phyloP scores from a whole-genome alignment of 805 yeast genomes.

The Ogataea glucozyma region DNA sequence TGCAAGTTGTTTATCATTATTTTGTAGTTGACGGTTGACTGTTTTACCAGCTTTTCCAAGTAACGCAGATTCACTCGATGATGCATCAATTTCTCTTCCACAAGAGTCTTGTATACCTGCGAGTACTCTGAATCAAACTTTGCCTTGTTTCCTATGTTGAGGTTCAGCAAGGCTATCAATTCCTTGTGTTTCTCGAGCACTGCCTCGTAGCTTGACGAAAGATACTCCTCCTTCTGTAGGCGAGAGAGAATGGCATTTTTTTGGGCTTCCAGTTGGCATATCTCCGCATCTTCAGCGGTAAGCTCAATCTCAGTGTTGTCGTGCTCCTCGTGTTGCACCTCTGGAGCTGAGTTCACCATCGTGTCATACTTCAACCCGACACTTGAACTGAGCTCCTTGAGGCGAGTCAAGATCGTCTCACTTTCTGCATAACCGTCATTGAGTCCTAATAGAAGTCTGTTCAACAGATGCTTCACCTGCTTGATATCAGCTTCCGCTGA shows the following conservation, averaged over 20 bases:
- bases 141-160: conserved; percentile 19
- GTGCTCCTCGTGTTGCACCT: background rate
- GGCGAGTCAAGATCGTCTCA: conserved; percentile 17
- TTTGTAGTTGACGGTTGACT: conserved; percentile 14
- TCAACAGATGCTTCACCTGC: conserved; percentile 27
- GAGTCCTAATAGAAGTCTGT: conserved; percentile 30
- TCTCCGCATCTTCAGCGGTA: conserved; percentile 18
- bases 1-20: conserved; percentile 10
- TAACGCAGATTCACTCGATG: conserved; percentile 17
- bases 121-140: conserved; percentile 24
- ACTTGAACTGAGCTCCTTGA: conserved; percentile 18
- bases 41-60: conserved; percentile 12
- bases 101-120: conserved; percentile 16
- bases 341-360: background rate
- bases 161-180: conserved; percentile 25
- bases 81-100: conserved; percentile 13
- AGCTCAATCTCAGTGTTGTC: conserved; percentile 9
- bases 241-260: conserved; percentile 31
- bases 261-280: conserved; percentile 26
- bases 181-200: conserved; percentile 32
- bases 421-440: conserved; percentile 32
- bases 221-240: conserved; percentile 37
- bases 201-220: conserved; percentile 29
- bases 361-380: conserved; percentile 13
- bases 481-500: conserved; percentile 18